Percentiles rank a stretch among this genome's conserved stretches.
Conservation (phyloP, 208 protist genomes). For the Trypanosoma congolense region DNA sequence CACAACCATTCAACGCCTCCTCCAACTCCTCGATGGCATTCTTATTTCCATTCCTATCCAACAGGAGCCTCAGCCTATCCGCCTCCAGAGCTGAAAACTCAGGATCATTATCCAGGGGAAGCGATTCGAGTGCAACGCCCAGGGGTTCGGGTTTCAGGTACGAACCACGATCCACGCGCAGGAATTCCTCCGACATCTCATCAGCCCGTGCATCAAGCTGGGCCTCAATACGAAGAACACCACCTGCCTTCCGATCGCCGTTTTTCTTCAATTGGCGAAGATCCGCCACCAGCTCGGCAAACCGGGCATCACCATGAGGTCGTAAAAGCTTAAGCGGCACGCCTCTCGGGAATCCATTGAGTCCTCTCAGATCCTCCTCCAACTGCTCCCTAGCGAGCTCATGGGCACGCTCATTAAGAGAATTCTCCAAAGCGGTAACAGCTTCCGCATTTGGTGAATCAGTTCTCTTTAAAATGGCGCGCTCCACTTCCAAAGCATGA, state of each 20-base stretch:
- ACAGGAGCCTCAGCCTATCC: slow-evolving; percentile 51
- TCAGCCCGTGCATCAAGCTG: slow-evolving; percentile 40
- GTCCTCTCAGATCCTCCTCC: slow-evolving; percentile 46
- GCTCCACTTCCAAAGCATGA: slow-evolving; percentile 50
- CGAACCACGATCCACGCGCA: slow-evolving; percentile 43
- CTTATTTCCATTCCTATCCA: slow-evolving; percentile 34
- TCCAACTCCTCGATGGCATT: slow-evolving; percentile 40
- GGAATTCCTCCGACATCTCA: slow-evolving; percentile 48
- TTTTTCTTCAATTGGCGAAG: slow-evolving; percentile 65
- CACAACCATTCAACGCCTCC: slow-evolving; percentile 44
- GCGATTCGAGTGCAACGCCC: slow-evolving; percentile 36
- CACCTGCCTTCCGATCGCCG: slow-evolving; percentile 38
- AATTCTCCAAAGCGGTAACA: too few species aligned
- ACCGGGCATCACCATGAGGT: slow-evolving; percentile 47
- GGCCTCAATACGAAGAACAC: slow-evolving; percentile 34
- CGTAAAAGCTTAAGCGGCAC: slow-evolving; percentile 59
- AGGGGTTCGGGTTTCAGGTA: slow-evolving; percentile 60
- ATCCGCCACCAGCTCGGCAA: slow-evolving; percentile 44
- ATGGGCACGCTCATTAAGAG: slow-evolving; percentile 53
- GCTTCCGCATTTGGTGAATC: too few species aligned
- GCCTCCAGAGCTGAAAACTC: slow-evolving; percentile 62
- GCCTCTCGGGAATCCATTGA: slow-evolving; percentile 43
- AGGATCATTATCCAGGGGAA: slow-evolving; percentile 47
- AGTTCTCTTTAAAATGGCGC: slow-evolving; percentile 36
- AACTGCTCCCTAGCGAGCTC: slow-evolving; percentile 56